phyloP scores from a whole-genome alignment of 108 stramenopile genomes.

The Skeletonema marinoi region DNA sequence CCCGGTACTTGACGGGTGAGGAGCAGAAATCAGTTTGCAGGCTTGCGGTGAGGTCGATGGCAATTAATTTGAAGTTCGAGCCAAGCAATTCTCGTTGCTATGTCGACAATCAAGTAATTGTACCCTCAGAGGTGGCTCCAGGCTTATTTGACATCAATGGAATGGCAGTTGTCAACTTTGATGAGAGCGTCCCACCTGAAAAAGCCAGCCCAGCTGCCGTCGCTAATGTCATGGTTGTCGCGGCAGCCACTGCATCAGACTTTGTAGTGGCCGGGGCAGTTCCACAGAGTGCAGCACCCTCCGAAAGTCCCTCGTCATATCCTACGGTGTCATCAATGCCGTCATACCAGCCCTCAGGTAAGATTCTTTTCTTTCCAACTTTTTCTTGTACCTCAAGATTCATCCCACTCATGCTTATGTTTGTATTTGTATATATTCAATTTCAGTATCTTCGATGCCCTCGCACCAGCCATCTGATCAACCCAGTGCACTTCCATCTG shows the following conservation, averaged over 20 bases:
- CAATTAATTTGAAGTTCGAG: neutral
- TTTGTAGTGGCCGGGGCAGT: neutral
- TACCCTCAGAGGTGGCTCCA: neutral
- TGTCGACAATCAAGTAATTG: neutral
- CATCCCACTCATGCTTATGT: neutral
- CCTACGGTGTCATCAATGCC: neutral
- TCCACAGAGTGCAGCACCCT: neutral
- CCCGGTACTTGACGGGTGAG: slow-evolving; percentile 7
- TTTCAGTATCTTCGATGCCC: neutral
- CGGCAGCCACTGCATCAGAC: neutral
- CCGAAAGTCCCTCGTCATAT: neutral
- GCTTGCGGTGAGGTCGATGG: neutral
- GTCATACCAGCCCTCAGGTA: neutral
- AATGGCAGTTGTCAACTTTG: neutral
- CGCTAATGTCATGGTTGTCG: neutral
- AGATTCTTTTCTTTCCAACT: neutral
- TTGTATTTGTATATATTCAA: neutral
- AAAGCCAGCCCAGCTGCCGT: neutral
- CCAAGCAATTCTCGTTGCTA: neutral
- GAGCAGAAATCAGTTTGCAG: slow-evolving; percentile 10
- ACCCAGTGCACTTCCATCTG: neutral
- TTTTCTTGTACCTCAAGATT: neutral
- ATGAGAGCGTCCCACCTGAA: neutral
- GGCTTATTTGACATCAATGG: neutral
- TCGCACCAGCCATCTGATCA: neutral